Base-by-base conservation (phyloP, 352 stramenopile genomes). In the Globisporangium recalcitrans region DNA sequence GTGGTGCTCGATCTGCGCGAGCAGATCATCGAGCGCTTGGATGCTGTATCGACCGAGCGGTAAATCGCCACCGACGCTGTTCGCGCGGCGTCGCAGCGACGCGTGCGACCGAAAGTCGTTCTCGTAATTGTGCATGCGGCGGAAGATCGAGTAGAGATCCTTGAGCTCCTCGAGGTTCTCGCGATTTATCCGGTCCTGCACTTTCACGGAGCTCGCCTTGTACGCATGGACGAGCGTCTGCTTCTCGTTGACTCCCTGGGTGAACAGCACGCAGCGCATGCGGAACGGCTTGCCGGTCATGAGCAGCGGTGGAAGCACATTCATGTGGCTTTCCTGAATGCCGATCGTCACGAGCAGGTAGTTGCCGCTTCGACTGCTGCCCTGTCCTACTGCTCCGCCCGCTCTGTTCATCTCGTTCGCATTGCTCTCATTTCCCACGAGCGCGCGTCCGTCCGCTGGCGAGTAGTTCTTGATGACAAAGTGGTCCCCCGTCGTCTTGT, bases 181-280 rank as follows among this genome's bases (percentile, higher is more conserved):
- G n/a, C 83, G 83, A 67, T 94, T 94, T 48, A 94, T 85, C 19
- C 75, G 72, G 44, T 94, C 81, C 58, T 92, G 85, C 32, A 94
- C 49, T 48, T 87, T 90, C 56, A 90, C 81, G 21, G 82, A 80
- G 52, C 69, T 83, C 27, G 77, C 81, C 67, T 90, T 90, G 70
- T 87, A 81, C 22, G 82, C 84, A 55, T 94, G 85, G 44, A 85
- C 82, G 4, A 94, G 78, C 60, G 80, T 89, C 66, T 94, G 85
- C 64, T 90, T 92, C 63, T 94, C 85, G 61, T 92, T 92, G 22
- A 94, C 82, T 19, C 85, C 85, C 64, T 94, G 85, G 0, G 77
- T 85, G 62, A 94, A 94, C 26, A 94, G 63, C 55, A 94, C 77
- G 32, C 78, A 87, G 0, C 71, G 81, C 36, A 94, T 57, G 19